A percentile compares a stretch with the other conserved stretches of the same genome.
Conservation (phyloP, 2,329 filamentous ascomycete species). For the Epicoccum sorghinum region DNA sequence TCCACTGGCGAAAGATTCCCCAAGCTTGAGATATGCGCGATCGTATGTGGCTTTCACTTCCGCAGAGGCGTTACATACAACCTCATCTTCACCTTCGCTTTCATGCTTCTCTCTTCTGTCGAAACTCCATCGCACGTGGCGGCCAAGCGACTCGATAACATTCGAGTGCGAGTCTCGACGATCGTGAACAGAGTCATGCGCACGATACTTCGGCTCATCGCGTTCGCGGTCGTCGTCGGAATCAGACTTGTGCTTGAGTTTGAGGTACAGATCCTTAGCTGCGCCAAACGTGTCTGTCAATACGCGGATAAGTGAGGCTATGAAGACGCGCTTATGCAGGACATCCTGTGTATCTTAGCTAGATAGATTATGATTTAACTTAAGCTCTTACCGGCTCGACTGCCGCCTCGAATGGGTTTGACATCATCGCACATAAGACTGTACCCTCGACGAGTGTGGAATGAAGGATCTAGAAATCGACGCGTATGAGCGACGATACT, state of each 20-base stretch:
- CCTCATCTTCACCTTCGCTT: conserved; percentile 38
- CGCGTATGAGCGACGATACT: too few species aligned
- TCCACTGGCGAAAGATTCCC: conserved; percentile 39
- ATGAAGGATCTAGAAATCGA: background rate
- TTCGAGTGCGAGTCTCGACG: conserved; percentile 28
- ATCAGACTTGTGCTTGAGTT: conserved; percentile 33
- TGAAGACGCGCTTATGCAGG: conserved; percentile 32
- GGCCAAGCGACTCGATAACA: conserved; percentile 15
- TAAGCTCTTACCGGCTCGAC: conserved; percentile 3
- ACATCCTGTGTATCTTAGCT: conserved; percentile 19
- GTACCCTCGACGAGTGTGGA: background rate
- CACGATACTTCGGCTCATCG: conserved; percentile 4
- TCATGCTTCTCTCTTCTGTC: conserved; percentile 22
- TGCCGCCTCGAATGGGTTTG: background rate
- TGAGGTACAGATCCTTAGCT: conserved; percentile 40
- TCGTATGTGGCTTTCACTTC: conserved; percentile 39
- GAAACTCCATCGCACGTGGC: conserved; percentile 19
- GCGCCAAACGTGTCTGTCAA: conserved; percentile 39
- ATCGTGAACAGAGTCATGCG: conserved; percentile 4
- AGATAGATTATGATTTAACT: too few species aligned
- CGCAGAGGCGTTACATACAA: conserved; percentile 30
- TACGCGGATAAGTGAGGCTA: conserved; percentile 39
- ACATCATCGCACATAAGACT: background rate
- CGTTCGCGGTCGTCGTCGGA: conserved; percentile 20
- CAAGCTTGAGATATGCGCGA: conserved; percentile 35